Conservation (phyloP, 768 basidiomycete genomes). For the Naematelia encephala region DNA sequence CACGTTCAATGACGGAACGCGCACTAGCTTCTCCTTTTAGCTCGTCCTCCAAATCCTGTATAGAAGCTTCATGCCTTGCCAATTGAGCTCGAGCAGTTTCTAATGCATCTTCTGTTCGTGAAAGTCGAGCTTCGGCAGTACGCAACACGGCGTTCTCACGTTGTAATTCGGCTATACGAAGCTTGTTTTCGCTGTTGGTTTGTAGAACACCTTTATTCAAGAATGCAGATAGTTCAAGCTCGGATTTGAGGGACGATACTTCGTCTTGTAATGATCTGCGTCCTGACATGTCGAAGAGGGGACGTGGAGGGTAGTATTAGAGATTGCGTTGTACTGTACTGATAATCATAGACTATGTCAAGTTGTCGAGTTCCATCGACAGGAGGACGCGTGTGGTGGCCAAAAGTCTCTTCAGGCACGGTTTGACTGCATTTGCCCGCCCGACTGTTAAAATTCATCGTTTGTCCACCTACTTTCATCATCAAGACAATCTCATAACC, state of each 20-base stretch:
- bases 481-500: not conserved
- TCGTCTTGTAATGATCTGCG: not conserved
- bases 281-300: conserved; percentile 1
- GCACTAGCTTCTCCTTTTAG: not conserved
- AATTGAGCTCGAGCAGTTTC: conserved; percentile 2
- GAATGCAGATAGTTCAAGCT: conserved; percentile 37
- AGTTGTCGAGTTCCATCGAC: no score
- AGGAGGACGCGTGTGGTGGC: no score
- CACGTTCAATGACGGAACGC: not conserved
- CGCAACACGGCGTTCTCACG: conserved; percentile 33
- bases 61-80: not conserved
- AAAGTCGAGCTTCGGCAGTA: conserved; percentile 30
- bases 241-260: conserved; percentile 2
- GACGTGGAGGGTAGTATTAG: not conserved
- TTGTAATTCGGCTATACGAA: conserved; percentile 38
- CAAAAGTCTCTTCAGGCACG: not conserved
- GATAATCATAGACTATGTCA: not conserved
- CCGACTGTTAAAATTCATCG: not conserved
- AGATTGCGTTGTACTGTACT: not conserved
- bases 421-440: not conserved
- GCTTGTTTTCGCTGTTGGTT: conserved; percentile 32
- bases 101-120: conserved; percentile 24
- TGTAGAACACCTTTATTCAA: conserved; percentile 43
- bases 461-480: not conserved
- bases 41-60: not conserved